Evolutionary conservation across 2,329 filamentous ascomycete genomes (phyloP), one percentile per base, ranked within the genome.

Genomic region (Sordariomycetes sp.): DNA sequence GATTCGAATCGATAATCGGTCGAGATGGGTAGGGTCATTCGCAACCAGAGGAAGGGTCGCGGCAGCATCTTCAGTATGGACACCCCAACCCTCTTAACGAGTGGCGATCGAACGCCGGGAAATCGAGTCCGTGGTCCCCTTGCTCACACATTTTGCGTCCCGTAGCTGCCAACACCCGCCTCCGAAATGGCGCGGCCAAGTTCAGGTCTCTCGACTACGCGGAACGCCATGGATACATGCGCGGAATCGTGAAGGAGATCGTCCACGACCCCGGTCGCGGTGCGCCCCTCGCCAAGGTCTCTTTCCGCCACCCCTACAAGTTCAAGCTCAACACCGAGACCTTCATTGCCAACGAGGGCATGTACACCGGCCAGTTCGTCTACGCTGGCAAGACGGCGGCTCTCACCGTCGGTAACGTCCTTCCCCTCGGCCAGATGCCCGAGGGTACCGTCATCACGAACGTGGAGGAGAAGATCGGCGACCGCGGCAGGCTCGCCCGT

Each of bases 291-390:
- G 94, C 94, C 76, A 90, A 90, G 79, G 92, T 99, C 73, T 80
- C 85, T 70, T 99, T 99, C 90, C 92, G 94, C 71, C 89, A 96
- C 79, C 91, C 94, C 71, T 99, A 99, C 88, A 86, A 87, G 79
- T 97, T 90, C 89, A 96, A 96, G 87, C 87, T 92, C 76, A 81
- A 91, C 76, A 93, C 88, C 77, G 92, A 99, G 88, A 99, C 94
- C 69, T 97, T 99, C 88, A 99, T 99, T 75, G 94, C 94, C 79
- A 99, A 97, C 82, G 94, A 97, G 85, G 94, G 94, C 82, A 97
- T 97, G 92, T 99, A 97, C 90, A 97, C 94, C 68, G 94, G 94
- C 76, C 94, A 99, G 80, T 99, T 99, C 86, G 91, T 99, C 88
- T 99, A 99, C 81, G 94, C 93, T 75, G 94, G 94, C 76, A 99